Evolutionary conservation across 164 flowering plant genomes (phyloP).

Genomic region (Brasenia schreberi): DNA sequence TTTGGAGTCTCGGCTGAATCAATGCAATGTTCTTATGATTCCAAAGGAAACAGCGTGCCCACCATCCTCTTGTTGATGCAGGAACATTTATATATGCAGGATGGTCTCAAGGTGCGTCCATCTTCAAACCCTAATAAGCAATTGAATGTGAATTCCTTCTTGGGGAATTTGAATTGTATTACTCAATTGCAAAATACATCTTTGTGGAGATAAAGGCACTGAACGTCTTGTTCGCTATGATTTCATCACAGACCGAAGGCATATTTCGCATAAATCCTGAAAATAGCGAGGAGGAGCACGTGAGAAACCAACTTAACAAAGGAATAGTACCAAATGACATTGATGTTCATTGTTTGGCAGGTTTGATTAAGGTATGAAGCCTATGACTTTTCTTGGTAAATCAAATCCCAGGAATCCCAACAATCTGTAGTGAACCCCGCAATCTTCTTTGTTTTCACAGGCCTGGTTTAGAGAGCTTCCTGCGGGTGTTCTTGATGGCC

Average conservation of each 20-base stretch:
- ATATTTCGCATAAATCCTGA: constrained; percentile 93
- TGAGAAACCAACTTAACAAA: constrained; percentile 75
- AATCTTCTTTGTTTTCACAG: constrained; percentile 12
- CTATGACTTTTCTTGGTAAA: too few relatives aligned
- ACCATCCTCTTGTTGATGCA: constrained; percentile 87
- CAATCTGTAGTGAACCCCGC: too few relatives aligned
- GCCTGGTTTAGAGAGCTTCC: constrained; percentile 98
- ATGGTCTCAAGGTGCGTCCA: constrained; percentile 60
- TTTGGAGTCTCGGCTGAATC: constrained; percentile 94
- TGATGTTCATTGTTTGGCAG: constrained; percentile 94
- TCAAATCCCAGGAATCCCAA: too few relatives aligned
- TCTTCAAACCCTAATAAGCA: neutral
- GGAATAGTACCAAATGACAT: constrained; percentile 81
- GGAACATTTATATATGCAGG: constrained; percentile 70
- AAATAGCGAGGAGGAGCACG: constrained; percentile 82
- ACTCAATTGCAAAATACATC: neutral
- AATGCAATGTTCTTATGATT: constrained; percentile 82
- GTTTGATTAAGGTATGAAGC: constrained; percentile 36
- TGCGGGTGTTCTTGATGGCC: constrained; percentile 79
- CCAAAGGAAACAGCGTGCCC: constrained; percentile 84
- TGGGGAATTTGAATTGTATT: neutral
- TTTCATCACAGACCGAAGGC: constrained; percentile 68
- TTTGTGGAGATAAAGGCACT: neutral
- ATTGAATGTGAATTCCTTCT: neutral
- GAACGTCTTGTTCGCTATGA: neutral